Percentiles rank a stretch among this genome's conserved stretches.
phyloP scores from a whole-genome alignment of 192 early-diverging fungal genomes.

The Rhizophagus prolifer region DNA sequence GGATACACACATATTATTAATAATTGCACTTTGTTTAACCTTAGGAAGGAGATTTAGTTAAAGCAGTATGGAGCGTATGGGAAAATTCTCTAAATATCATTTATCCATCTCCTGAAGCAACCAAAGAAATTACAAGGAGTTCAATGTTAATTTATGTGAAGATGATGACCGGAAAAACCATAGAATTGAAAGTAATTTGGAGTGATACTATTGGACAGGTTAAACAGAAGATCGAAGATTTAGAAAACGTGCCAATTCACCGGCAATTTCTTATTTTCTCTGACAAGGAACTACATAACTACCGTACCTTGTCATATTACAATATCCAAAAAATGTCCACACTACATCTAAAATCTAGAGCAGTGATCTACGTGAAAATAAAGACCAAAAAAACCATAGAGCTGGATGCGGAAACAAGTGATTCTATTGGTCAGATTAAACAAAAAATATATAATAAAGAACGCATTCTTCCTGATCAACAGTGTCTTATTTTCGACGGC shows the following conservation, averaged over 20 bases:
- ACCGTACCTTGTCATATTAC: constrained; percentile 66
- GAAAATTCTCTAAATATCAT: too few relatives aligned
- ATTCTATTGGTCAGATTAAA: constrained; percentile 6
- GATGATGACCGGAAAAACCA: background rate
- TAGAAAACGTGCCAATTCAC: too few relatives aligned
- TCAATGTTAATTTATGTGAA: background rate
- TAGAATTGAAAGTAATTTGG: background rate
- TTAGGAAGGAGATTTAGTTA: constrained; percentile 14
- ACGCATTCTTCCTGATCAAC: constrained; percentile 2
- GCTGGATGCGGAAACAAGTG: constrained; percentile 4
- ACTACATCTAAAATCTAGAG: constrained; percentile 45
- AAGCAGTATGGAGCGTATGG: background rate
- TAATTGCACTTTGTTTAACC: too few relatives aligned
- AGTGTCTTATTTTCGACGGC: background rate
- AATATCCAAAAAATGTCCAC: constrained; percentile 72
- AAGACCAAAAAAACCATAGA: background rate
- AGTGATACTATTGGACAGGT: background rate
- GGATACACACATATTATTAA: too few relatives aligned
- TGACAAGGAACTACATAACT: too few relatives aligned
- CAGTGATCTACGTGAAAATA: constrained; percentile 30
- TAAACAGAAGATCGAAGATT: too few relatives aligned
- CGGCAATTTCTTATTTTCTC: too few relatives aligned
- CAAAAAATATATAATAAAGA: constrained; percentile 6
- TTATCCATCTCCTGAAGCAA: too few relatives aligned
- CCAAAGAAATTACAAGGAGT: too few relatives aligned